These are phyloP conservation scores for Talaromyces sp. DNA, from an alignment of 2,329 filamentous ascomycete species.

Conservation along the genomic window DNA sequence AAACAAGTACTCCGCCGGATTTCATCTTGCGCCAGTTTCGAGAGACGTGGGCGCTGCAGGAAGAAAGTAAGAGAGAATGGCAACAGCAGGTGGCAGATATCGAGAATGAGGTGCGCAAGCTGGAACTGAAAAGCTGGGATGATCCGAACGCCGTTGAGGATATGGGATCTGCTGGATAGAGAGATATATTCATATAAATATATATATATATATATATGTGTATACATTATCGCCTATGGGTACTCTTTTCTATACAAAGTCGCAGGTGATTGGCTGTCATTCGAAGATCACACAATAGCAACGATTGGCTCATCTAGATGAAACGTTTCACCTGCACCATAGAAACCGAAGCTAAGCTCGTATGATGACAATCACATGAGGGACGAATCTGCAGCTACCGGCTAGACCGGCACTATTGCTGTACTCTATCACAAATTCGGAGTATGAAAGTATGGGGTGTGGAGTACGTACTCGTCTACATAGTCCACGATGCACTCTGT, in stretches of 20 bases:
- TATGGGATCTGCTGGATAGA: slow-evolving; percentile 42
- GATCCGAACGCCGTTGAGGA: slow-evolving; percentile 68
- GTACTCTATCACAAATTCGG: neutral
- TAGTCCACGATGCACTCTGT: neutral
- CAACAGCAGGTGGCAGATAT: slow-evolving; percentile 54
- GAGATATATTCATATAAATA: neutral
- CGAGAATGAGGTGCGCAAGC: slow-evolving; percentile 52
- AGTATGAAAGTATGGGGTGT: neutral
- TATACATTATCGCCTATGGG: neutral
- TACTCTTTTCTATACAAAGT: neutral
- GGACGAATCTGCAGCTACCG: neutral
- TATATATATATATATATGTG: neutral
- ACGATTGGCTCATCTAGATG: neutral
- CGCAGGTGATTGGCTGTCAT: neutral
- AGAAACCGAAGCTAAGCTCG: neutral
- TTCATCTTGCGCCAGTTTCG: slow-evolving; percentile 62
- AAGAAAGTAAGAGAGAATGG: slow-evolving; percentile 54
- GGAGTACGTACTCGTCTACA: neutral
- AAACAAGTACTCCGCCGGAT: slow-evolving; percentile 50
- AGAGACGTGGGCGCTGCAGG: slow-evolving; percentile 59
- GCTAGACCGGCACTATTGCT: neutral
- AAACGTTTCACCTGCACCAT: neutral
- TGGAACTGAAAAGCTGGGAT: slow-evolving; percentile 76
- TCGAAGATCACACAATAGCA: neutral
- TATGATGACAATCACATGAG: slow-evolving; percentile 6